phyloP scores from a whole-genome alignment of 2,329 filamentous ascomycete species.

The Dactylellina haptotyla region DNA sequence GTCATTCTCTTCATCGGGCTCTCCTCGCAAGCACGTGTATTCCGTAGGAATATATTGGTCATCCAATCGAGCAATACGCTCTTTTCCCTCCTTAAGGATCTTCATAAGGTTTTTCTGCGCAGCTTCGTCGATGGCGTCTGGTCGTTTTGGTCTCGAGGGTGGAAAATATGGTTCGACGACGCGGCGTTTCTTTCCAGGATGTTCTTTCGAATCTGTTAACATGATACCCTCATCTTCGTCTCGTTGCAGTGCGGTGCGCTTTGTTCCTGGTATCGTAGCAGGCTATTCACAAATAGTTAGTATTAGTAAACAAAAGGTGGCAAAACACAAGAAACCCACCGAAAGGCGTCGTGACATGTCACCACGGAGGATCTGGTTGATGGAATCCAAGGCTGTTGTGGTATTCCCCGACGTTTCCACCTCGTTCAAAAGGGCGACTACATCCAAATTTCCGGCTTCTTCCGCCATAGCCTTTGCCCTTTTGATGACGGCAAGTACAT shows the following conservation, averaged over 20 bases:
- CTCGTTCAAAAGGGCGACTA: constrained; percentile 16
- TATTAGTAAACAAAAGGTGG: background rate
- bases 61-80: constrained; percentile 13
- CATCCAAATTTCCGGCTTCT: constrained; percentile 31
- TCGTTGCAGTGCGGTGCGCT: constrained; percentile 34
- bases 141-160: constrained; percentile 17
- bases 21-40: constrained; percentile 24
- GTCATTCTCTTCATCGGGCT: constrained; percentile 2
- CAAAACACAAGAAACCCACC: constrained; percentile 13
- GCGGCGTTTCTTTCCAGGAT: constrained; percentile 27
- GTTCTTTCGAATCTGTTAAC: background rate
- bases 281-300: constrained; percentile 26
- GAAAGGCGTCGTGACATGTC: constrained; percentile 28
- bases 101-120: constrained; percentile 6
- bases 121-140: constrained; percentile 21
- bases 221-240: constrained; percentile 37
- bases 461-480: constrained; percentile 32
- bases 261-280: constrained; percentile 28
- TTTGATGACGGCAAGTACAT: constrained; percentile 27
- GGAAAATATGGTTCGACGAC: constrained; percentile 20
- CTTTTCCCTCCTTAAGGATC: constrained; percentile 17
- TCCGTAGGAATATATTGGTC: constrained; percentile 13
- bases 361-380: constrained; percentile 30
- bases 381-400: constrained; percentile 1
- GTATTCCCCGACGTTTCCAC: constrained; percentile 22